Evolutionary conservation across 768 basidiomycete genomes (phyloP), one percentile per base, ranked within the genome.

Genomic region (Agrocybe praecox): DNA sequence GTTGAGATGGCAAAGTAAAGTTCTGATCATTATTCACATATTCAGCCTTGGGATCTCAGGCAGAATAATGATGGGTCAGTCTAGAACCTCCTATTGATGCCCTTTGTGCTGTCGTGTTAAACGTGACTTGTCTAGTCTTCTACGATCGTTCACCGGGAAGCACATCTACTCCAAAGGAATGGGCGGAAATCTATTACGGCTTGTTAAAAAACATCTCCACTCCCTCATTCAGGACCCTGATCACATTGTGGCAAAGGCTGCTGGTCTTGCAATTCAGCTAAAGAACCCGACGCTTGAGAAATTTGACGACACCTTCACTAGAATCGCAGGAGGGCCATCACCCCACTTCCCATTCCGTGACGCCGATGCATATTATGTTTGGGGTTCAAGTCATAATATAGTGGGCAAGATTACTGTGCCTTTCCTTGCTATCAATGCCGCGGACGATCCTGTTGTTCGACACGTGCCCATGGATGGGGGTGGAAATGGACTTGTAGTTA

Each of bases 91-190:
- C 10, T 34, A 44, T 44, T 34, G 56, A 49, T 51, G 14, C 6
- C 47, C 44, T 44, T 18, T 29, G 46, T n/a, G 15, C 14, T 40
- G 10, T 22, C 23, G 55, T 33, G 51, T 53, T 57, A 22, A 51
- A 56, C 63, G 52, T 34, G 26, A 23, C 47, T 21, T 47, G 56
- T 44, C 21, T 56, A 92, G 90, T 29, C 75, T 92, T 33, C 63
- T 82, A 44, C 72, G 67, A 44, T 78, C 80, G 24, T 86, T 82
- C 62, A 69, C 86, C 32, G 82, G 85, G 49, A 82, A 81, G 52
- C 71, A 82, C 49, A 65, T 93, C 46, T 95, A 94, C 67, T 89
- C 90, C 12, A 86, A 79, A 67, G 89, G 83, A 42, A 88, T 96
- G 89, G 92, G 85, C 5, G 76, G 75, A 58, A 96, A 94, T 67